phyloP scores from a whole-genome alignment of 371 early-diverging fungal species.

The Rhizopus delemar region DNA sequence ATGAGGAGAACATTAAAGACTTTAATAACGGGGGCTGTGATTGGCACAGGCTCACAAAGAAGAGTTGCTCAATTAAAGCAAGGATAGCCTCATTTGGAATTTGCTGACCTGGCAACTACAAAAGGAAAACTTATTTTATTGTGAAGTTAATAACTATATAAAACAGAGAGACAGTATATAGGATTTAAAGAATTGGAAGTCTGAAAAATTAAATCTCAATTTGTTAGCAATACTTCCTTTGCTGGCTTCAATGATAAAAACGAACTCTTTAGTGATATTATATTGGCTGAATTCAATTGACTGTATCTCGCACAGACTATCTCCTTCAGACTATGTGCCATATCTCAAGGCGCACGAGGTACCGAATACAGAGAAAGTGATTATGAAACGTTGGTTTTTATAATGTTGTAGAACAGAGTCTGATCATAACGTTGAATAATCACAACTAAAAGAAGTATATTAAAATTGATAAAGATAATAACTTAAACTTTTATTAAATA shows the following conservation, averaged over 20 bases:
- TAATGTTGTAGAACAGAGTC: no score
- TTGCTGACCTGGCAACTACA: conserved; percentile 77
- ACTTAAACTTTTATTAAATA: no score
- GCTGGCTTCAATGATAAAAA: conserved; percentile 82
- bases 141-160: conserved; percentile 21
- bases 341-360: conserved; percentile 93
- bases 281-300: conserved; percentile 79
- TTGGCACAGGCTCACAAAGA: conserved; percentile 92
- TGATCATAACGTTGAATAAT: no score
- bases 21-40: conserved; percentile 75
- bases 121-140: conserved; percentile 29
- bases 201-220: neutral
- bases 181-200: neutral
- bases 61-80: conserved; percentile 86
- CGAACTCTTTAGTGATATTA: conserved; percentile 76
- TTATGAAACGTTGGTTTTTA: conserved; percentile 30
- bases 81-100: conserved; percentile 76
- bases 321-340: conserved; percentile 78
- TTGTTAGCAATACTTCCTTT: conserved; percentile 76
- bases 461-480: no score
- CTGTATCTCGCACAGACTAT: conserved; percentile 74
- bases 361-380: conserved; percentile 85
- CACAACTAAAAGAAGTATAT: no score
- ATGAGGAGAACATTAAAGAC: conserved; percentile 49
- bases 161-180: neutral